phyloP scores from a whole-genome alignment of 306 rosid species.

The Phaseolus lunatus region DNA sequence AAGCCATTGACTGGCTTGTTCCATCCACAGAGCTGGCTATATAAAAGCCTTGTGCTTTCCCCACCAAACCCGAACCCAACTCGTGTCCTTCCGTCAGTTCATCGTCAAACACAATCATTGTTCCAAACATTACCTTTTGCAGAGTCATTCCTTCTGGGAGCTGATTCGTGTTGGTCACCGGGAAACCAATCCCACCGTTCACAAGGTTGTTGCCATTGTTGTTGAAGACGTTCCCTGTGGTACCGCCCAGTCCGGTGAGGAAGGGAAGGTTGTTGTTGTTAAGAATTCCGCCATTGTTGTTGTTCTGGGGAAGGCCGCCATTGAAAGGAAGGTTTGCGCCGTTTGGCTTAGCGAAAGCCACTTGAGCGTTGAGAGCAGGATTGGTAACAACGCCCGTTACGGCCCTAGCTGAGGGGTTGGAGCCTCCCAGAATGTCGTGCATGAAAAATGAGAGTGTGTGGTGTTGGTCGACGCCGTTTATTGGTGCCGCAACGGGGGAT shows the following conservation, averaged over 20 bases:
- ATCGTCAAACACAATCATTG: constrained; percentile 80
- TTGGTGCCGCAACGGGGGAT: not conserved
- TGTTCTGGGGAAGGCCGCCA: constrained; percentile 67
- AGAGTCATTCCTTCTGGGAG: constrained; percentile 65
- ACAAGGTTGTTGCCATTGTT: constrained; percentile 55
- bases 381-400: constrained; percentile 77
- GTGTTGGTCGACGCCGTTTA: constrained; percentile 32
- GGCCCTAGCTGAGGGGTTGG: constrained; percentile 78
- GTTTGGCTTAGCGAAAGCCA: constrained; percentile 88
- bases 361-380: constrained; percentile 78
- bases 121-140: constrained; percentile 77
- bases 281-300: constrained; percentile 70
- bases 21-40: constrained; percentile 79
- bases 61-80: constrained; percentile 73
- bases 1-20: constrained; percentile 75
- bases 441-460: constrained; percentile 64
- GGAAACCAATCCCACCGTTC: constrained; percentile 57
- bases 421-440: constrained; percentile 88
- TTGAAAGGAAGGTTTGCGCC: constrained; percentile 75
- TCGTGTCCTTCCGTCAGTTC: constrained; percentile 83
- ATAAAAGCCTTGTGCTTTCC: constrained; percentile 88
- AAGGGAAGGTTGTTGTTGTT: constrained; percentile 87
- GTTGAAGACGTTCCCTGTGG: constrained; percentile 53
- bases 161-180: constrained; percentile 57
- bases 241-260: constrained; percentile 83